Evolutionary conservation across 2,329 filamentous ascomycete species (phyloP).

Genomic region (Hymenoscyphus infarciens): DNA sequence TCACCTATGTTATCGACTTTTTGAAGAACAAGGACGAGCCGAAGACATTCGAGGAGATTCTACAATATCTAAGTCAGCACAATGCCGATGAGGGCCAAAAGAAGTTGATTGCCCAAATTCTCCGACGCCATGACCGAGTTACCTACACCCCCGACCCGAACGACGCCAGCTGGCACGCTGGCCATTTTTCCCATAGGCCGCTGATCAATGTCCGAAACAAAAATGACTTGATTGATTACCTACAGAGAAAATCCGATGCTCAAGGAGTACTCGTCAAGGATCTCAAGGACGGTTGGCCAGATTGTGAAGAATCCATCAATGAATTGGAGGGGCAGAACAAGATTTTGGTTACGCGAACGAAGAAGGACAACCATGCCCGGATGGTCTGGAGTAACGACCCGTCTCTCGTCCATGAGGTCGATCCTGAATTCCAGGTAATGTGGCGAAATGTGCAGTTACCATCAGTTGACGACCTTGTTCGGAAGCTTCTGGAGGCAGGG

Average conservation of each 20-base stretch:
- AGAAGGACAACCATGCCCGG: slow-evolving; percentile 84
- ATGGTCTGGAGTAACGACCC: slow-evolving; percentile 89
- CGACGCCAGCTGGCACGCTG: slow-evolving; percentile 62
- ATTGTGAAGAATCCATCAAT: slow-evolving; percentile 74
- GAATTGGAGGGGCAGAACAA: slow-evolving; percentile 74
- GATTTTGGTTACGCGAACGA: slow-evolving; percentile 81
- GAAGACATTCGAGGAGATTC: slow-evolving; percentile 70
- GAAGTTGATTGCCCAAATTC: slow-evolving; percentile 61
- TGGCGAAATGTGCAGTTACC: slow-evolving; percentile 83
- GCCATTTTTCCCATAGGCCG: slow-evolving; percentile 80
- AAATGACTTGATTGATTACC: slow-evolving; percentile 72
- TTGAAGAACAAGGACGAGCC: slow-evolving; percentile 69
- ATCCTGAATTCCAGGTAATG: slow-evolving; percentile 76
- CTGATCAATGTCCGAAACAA: slow-evolving; percentile 77
- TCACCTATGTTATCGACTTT: slow-evolving; percentile 82
- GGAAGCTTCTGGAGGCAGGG: slow-evolving; percentile 38
- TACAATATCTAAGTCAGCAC: slow-evolving; percentile 74
- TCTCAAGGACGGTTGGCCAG: slow-evolving; percentile 92
- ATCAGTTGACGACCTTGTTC: slow-evolving; percentile 38
- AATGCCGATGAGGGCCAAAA: slow-evolving; percentile 59
- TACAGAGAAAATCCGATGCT: slow-evolving; percentile 78
- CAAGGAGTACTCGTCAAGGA: slow-evolving; percentile 82
- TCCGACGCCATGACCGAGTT: slow-evolving; percentile 61
- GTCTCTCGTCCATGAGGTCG: slow-evolving; percentile 69
- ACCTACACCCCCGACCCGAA: slow-evolving; percentile 56